Base-by-base conservation (phyloP, 129 eudicot genomes). In the Logfia minima region DNA sequence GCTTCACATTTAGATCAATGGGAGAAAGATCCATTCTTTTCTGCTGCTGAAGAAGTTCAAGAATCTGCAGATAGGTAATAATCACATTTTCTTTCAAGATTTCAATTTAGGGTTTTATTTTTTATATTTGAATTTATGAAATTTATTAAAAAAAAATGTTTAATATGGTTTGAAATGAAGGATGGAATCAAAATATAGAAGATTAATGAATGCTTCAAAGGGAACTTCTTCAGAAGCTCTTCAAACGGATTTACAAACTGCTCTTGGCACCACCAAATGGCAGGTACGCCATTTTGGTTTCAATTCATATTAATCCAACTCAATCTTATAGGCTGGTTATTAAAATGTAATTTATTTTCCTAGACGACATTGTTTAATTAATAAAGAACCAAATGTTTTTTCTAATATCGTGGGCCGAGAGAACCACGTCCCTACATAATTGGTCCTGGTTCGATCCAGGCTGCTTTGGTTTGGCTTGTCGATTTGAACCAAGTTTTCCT, bases 211-310 rank as follows among this genome's bases (percentile, higher is more conserved):
- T 63, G 85, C 98, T 0, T 28, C 41, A 62, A 92, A 90, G 82
- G 88, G 88, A 24, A 24, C 84, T 24, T 75, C 88, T 66, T 26
- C 77, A 0, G 92, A 90, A 6, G 96, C 83, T 59, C 88, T 90
- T 72, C 83, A 82, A 18, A 83, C 96, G 68, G 98, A 92, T 77
- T 74, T 67, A 68, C 86, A 72, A 29, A 86, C 90, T 39, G 81
- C 93, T 23, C 85, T 88, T 34, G 98, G 96, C 56, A 92, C 93
- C 39, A 80, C 96, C 41, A 92, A 92, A 85, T 92, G 98, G 98
- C 98, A 92, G 98, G 98, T 58, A 19, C 31, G 34, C 26, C 74
- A 29, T 61, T 48, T 22, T 17, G 2, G 18, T 34, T 51, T 45
- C 9, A 24, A 3, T 78, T 28, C 22, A 45, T 45, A 13, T 13